These are phyloP conservation scores for Flueggea neowawraea DNA, from an alignment of 441 rosid genomes.

Conservation along the genomic window DNA sequence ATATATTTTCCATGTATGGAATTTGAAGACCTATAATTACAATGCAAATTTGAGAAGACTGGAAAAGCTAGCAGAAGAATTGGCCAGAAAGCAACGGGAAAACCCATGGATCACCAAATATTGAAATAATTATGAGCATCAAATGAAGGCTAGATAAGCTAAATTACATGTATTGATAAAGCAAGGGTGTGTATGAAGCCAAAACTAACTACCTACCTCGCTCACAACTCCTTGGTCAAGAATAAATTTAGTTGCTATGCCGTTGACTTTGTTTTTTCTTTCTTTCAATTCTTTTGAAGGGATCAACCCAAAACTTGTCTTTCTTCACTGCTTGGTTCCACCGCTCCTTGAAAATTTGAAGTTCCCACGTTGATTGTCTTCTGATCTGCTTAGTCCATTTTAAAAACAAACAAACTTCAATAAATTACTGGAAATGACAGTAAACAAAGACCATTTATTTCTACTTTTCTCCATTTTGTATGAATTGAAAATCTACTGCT, in stretches of 20 bases:
- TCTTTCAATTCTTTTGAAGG: constrained; percentile 32
- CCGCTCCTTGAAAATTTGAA: constrained; percentile 58
- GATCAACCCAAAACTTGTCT: constrained; percentile 75
- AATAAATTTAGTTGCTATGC: constrained; percentile 1
- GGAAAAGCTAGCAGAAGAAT: neutral
- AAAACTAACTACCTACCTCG: too few species aligned
- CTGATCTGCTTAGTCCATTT: constrained; percentile 48
- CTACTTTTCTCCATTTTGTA: neutral
- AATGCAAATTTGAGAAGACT: neutral
- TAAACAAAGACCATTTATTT: neutral
- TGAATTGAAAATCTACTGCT: neutral
- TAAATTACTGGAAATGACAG: too few species aligned
- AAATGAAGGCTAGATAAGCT: neutral
- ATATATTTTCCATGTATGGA: too few species aligned
- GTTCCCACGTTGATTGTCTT: constrained; percentile 89
- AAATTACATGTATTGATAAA: too few species aligned
- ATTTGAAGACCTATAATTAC: neutral
- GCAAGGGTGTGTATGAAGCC: too few species aligned
- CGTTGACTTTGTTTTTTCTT: constrained; percentile 24
- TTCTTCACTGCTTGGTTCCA: constrained; percentile 69
- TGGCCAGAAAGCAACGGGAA: neutral
- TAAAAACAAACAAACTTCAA: neutral
- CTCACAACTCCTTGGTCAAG: too few species aligned
- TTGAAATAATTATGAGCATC: constrained; percentile 29
- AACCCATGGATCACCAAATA: constrained; percentile 20